phyloP scores from a whole-genome alignment of 2,329 filamentous ascomycete species.

The Fusarium neocosmosporiellum region DNA sequence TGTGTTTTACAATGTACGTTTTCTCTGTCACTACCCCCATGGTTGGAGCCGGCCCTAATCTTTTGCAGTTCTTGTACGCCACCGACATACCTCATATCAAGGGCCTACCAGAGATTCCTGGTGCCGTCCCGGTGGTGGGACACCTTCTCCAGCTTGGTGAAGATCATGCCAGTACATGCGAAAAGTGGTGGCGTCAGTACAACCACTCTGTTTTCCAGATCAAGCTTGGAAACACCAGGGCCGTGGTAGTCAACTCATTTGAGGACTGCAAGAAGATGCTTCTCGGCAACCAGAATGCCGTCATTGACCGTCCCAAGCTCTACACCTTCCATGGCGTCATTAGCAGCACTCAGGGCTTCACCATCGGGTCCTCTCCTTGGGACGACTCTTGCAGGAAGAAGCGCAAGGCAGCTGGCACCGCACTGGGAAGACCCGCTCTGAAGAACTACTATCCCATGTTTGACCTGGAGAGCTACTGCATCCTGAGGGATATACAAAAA shows the following conservation, averaged over 20 bases:
- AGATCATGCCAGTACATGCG: constrained; percentile 64
- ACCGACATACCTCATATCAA: constrained; percentile 71
- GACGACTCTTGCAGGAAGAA: constrained; percentile 81
- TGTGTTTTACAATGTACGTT: neutral
- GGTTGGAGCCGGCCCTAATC: neutral
- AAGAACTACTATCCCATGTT: constrained; percentile 64
- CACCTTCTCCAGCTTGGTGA: constrained; percentile 70
- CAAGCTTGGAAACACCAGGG: constrained; percentile 56
- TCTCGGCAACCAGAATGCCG: constrained; percentile 80
- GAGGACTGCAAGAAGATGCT: constrained; percentile 78
- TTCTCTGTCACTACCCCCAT: neutral
- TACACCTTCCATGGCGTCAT: constrained; percentile 86
- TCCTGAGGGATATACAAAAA: constrained; percentile 57
- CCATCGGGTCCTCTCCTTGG: constrained; percentile 85
- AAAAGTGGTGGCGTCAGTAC: constrained; percentile 59
- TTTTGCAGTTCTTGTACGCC: constrained; percentile 46
- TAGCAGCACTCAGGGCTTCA: constrained; percentile 80
- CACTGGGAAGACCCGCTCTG: constrained; percentile 64
- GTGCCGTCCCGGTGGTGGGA: constrained; percentile 67
- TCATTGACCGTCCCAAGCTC: constrained; percentile 80
- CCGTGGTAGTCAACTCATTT: constrained; percentile 72
- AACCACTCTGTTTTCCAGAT: constrained; percentile 53
- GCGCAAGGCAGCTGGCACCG: constrained; percentile 81
- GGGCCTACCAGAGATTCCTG: constrained; percentile 68
- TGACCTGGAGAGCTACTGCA: constrained; percentile 63